phyloP scores from a whole-genome alignment of 768 basidiomycete genomes.

The Lactifluus pinguis region DNA sequence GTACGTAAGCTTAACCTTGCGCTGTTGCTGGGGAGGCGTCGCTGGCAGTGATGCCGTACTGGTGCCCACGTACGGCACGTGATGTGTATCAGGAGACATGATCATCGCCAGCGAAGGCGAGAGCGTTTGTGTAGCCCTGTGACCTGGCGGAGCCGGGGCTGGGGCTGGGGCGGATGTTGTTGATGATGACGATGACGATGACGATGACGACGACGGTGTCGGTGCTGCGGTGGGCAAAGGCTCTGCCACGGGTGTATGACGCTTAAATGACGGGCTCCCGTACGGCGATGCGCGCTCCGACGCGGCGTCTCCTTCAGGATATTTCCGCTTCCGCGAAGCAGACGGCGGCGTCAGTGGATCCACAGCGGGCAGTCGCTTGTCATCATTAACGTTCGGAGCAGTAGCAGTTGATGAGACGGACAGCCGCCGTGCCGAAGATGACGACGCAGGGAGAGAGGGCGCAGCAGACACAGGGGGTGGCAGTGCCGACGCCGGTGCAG shows the following conservation, averaged over 20 bases:
- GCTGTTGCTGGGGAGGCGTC: conserved; percentile 19
- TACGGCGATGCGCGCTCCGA: conserved; percentile 5
- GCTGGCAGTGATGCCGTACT: conserved; percentile 6
- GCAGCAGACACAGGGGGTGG: conserved; percentile 18
- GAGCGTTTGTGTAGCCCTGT: conserved; percentile 35
- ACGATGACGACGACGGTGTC: neutral
- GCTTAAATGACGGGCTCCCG: conserved; percentile 15
- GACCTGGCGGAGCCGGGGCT: conserved; percentile 23
- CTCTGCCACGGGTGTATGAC: conserved; percentile 20
- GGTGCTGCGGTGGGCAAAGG: neutral
- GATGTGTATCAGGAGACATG: conserved; percentile 38
- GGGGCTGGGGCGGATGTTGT: conserved; percentile 1
- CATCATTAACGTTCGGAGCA: neutral
- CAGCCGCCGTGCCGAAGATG: conserved; percentile 16
- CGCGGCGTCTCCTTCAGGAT: conserved; percentile 23
- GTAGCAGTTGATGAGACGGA: neutral
- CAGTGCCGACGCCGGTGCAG: neutral
- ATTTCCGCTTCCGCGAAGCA: conserved; percentile 28
- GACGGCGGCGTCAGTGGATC: conserved; percentile 19
- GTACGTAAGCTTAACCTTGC: conserved; percentile 18
- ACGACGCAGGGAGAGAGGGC: conserved; percentile 12
- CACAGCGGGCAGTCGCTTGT: conserved; percentile 3
- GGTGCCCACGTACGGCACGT: conserved; percentile 21
- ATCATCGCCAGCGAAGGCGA: conserved; percentile 59
- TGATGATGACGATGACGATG: neutral